Evolutionary conservation across 2,329 filamentous ascomycete genomes (phyloP).

Genomic region (Dactylellina sp.): DNA sequence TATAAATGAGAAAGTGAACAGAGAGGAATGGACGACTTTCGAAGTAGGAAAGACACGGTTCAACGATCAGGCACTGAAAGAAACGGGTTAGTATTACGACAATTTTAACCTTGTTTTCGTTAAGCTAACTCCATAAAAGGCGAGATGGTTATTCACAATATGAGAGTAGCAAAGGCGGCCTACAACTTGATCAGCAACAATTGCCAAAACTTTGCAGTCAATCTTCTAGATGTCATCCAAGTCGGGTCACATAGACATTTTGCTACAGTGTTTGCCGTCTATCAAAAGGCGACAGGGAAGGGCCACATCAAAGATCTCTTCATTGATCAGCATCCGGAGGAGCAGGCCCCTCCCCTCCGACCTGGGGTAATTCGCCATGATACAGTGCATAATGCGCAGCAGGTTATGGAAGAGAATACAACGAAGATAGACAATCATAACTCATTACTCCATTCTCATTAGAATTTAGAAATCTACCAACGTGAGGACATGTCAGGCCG

Average conservation of each 20-base stretch:
- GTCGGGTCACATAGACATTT: conserved; percentile 68
- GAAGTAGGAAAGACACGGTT: conserved; percentile 69
- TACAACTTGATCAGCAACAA: conserved; percentile 73
- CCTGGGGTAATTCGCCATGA: conserved; percentile 59
- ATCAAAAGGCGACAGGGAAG: conserved; percentile 67
- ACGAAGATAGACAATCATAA: conserved; percentile 67
- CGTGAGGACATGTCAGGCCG: too few relatives aligned
- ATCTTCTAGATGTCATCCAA: conserved; percentile 70
- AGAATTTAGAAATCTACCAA: too few relatives aligned
- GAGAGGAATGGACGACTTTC: conserved; percentile 68
- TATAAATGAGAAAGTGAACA: conserved; percentile 67
- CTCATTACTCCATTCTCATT: conserved; percentile 54
- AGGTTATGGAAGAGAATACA: conserved; percentile 70
- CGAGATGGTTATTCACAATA: conserved; percentile 69
- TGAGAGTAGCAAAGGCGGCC: conserved; percentile 66
- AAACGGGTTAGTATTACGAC: conserved; percentile 64
- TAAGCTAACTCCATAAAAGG: conserved; percentile 61
- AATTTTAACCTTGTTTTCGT: conserved; percentile 7
- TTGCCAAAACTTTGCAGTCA: conserved; percentile 71
- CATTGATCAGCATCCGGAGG: conserved; percentile 62
- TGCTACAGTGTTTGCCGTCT: conserved; percentile 69
- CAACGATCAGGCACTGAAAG: conserved; percentile 69
- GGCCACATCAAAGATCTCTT: conserved; percentile 70
- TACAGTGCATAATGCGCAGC: conserved; percentile 67
- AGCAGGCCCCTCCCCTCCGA: conserved; percentile 27